phyloP scores from a whole-genome alignment of 208 protist species.

The Borovskyia barvae region DNA sequence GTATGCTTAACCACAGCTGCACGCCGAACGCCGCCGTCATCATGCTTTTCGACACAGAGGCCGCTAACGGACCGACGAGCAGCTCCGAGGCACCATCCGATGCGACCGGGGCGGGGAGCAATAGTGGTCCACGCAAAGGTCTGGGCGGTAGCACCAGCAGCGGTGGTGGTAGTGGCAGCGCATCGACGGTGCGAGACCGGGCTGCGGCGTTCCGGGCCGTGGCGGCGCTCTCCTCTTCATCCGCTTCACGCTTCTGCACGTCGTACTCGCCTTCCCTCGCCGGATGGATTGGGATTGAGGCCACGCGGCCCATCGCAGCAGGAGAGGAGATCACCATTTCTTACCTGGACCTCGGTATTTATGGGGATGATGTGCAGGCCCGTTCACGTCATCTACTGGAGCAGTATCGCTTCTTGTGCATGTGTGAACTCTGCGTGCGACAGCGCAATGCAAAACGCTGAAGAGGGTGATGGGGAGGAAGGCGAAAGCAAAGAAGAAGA shows the following conservation, averaged over 20 bases:
- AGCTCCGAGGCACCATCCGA: constrained; percentile 4
- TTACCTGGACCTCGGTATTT: constrained; percentile 65
- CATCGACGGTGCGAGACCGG: neutral
- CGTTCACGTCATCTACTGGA: constrained; percentile 52
- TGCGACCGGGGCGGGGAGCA: constrained; percentile 5
- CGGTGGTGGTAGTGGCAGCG: neutral
- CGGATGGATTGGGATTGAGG: constrained; percentile 41
- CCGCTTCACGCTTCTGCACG: constrained; percentile 12
- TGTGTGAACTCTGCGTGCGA: constrained; percentile 36
- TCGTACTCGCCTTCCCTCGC: constrained; percentile 9
- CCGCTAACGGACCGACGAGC: constrained; percentile 2
- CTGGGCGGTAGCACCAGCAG: neutral
- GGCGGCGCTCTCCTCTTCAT: constrained; percentile 6
- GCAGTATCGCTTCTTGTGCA: constrained; percentile 75
- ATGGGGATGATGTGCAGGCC: constrained; percentile 33
- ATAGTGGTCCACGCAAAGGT: neutral
- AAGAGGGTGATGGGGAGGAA: neutral
- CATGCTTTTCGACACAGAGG: constrained; percentile 33
- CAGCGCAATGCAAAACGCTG: constrained; percentile 30
- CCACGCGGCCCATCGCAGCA: constrained; percentile 50
- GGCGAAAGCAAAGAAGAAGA: neutral
- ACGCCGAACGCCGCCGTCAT: constrained; percentile 66
- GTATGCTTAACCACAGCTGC: constrained; percentile 88
- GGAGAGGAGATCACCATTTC: constrained; percentile 85
- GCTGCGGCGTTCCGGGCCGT: constrained; percentile 16